Conservation (phyloP, 192 early-diverging fungal species). For the Ambispora gerdemannii region DNA sequence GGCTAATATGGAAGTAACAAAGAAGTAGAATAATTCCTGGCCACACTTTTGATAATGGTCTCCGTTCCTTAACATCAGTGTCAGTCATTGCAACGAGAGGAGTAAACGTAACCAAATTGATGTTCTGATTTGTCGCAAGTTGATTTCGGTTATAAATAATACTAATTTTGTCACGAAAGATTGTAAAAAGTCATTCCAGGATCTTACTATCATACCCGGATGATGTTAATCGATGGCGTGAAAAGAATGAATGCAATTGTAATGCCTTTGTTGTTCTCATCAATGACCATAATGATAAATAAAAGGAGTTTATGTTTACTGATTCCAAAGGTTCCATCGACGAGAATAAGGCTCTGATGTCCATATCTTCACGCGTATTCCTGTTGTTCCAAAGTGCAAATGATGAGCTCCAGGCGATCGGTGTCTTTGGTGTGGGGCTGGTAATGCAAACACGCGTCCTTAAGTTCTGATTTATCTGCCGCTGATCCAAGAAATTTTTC, state of each 20-base stretch:
- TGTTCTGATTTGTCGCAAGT: background rate
- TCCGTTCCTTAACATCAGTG: background rate
- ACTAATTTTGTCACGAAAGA: background rate
- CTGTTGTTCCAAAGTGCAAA: background rate
- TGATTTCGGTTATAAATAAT: background rate
- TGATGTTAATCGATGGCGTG: too few species aligned
- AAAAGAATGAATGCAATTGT: background rate
- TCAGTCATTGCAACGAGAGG: conserved; percentile 2
- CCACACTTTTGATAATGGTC: background rate
- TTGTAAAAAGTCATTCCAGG: background rate
- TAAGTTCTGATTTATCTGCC: too few species aligned
- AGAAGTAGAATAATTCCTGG: background rate
- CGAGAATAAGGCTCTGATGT: background rate
- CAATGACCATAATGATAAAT: background rate
- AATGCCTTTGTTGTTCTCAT: background rate
- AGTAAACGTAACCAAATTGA: too few species aligned
- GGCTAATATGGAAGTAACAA: background rate
- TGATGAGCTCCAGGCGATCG: too few species aligned
- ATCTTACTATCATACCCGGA: background rate
- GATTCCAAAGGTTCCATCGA: conserved; percentile 2
- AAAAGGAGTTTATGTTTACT: background rate
- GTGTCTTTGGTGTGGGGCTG: too few species aligned
- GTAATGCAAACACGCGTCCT: too few species aligned
- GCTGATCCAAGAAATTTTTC: too few species aligned
- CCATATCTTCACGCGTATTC: background rate